phyloP scores from a whole-genome alignment of 768 basidiomycete species.

The Boletus rubropictus region DNA sequence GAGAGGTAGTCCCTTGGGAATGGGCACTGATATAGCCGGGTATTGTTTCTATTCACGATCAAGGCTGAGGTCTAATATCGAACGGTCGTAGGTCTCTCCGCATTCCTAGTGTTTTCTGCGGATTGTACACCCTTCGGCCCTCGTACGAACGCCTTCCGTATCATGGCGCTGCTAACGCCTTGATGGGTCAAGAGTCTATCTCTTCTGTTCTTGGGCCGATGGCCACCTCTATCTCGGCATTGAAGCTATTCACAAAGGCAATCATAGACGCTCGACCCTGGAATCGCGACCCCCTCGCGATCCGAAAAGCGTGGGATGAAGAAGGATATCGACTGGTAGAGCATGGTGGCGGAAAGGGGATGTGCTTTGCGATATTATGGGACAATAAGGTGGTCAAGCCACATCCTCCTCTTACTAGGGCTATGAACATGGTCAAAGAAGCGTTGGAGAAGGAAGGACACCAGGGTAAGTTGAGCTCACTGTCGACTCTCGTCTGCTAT shows the following conservation, averaged over 20 bases:
- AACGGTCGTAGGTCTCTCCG: constrained; percentile 52
- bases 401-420: constrained; percentile 61
- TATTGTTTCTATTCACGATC: constrained; percentile 22
- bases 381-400: constrained; percentile 56
- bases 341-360: constrained; percentile 46
- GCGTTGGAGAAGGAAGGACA: constrained; percentile 64
- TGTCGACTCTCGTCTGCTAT: neutral
- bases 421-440: constrained; percentile 50
- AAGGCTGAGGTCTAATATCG: neutral
- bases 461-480: constrained; percentile 39
- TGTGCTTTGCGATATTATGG: constrained; percentile 63
- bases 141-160: constrained; percentile 71
- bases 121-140: constrained; percentile 69
- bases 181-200: constrained; percentile 69
- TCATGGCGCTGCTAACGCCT: constrained; percentile 54
- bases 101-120: constrained; percentile 65
- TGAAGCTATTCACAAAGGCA: constrained; percentile 48
- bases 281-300: constrained; percentile 55
- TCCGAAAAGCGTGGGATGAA: constrained; percentile 57
- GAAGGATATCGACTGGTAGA: constrained; percentile 53
- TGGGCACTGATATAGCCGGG: constrained; percentile 83
- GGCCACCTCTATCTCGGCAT: constrained; percentile 55
- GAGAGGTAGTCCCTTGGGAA: constrained; percentile 48
- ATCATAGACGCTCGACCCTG: constrained; percentile 44
- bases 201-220: constrained; percentile 74